Percentiles rank a stretch among this genome's conserved stretches.
phyloP scores from a whole-genome alignment of 352 stramenopile species.

The Phytopythium kandeliae region DNA sequence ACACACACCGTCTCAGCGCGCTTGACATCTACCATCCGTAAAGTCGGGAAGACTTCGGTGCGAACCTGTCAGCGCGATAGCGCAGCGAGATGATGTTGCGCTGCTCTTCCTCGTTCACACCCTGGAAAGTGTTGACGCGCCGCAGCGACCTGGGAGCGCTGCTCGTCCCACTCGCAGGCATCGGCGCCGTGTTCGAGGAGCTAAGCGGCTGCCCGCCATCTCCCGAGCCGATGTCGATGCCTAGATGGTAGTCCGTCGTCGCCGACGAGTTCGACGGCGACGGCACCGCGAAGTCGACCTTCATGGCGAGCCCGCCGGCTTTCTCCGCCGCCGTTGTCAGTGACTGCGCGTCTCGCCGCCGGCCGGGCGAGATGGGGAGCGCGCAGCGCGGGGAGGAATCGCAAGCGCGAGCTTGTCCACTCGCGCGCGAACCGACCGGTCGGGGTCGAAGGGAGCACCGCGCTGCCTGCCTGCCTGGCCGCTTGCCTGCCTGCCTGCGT shows the following conservation, averaged over 20 bases:
- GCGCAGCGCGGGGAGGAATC: too few relatives aligned
- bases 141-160: conserved; percentile 38
- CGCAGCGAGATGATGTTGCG: conserved; percentile 85
- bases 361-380: too few relatives aligned
- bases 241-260: conserved; percentile 49
- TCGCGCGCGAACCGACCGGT: background rate
- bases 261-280: conserved; percentile 47
- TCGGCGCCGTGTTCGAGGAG: conserved; percentile 1
- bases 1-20: background rate
- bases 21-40: background rate
- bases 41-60: background rate
- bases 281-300: conserved; percentile 66
- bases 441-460: background rate
- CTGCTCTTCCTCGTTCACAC: conserved; percentile 65
- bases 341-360: too few relatives aligned
- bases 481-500: too few relatives aligned
- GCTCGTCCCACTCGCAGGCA: conserved; percentile 11
- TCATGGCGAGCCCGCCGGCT: conserved; percentile 19
- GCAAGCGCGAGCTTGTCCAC: too few relatives aligned
- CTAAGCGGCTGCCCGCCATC: conserved; percentile 1
- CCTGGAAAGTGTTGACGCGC: conserved; percentile 68
- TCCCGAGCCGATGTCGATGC: conserved; percentile 30
- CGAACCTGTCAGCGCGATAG: conserved; percentile 68
- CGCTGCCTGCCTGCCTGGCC: too few relatives aligned
- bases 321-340: too few relatives aligned